Percentiles rank a stretch among this genome's conserved stretches.
phyloP scores from a whole-genome alignment of 139 green algal genomes.

The Picochlorum sp. region DNA sequence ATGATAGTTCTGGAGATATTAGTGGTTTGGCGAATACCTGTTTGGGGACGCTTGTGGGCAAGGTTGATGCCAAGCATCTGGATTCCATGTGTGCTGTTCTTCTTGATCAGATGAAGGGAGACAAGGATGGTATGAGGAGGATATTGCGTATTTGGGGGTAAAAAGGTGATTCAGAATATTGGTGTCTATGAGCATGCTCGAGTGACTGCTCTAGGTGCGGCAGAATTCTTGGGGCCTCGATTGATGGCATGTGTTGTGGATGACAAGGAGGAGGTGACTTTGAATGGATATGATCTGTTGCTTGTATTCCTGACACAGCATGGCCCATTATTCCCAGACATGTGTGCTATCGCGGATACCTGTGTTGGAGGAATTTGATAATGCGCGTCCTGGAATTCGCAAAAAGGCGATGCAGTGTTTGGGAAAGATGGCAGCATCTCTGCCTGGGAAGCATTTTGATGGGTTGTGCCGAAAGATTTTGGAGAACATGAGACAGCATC shows the following conservation, averaged over 20 bases:
- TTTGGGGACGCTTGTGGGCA: slow-evolving; percentile 73
- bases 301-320: slow-evolving; percentile 15
- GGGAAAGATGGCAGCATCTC: background rate
- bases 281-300: slow-evolving; percentile 17
- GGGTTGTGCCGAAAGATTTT: background rate
- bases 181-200: background rate
- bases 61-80: slow-evolving; percentile 44
- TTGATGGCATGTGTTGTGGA: slow-evolving; percentile 28
- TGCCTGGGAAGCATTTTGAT: background rate
- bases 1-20: slow-evolving; percentile 83
- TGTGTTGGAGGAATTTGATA: slow-evolving; percentile 63
- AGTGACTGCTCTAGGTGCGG: slow-evolving; percentile 2
- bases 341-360: slow-evolving; percentile 31
- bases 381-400: slow-evolving; percentile 43
- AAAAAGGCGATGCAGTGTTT: slow-evolving; percentile 54
- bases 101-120: slow-evolving; percentile 58
- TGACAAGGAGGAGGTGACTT: slow-evolving; percentile 7
- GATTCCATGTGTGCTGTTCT: slow-evolving; percentile 48
- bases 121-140: slow-evolving; percentile 58
- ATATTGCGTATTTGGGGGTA: slow-evolving; percentile 72
- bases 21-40: slow-evolving; percentile 83
- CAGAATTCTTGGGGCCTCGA: slow-evolving; percentile 3
- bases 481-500: background rate
- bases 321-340: slow-evolving; percentile 21
- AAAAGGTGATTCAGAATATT: slow-evolving; percentile 55